Base-by-base conservation (phyloP, 441 rosid species). In the Gossypium schwendimanii region DNA sequence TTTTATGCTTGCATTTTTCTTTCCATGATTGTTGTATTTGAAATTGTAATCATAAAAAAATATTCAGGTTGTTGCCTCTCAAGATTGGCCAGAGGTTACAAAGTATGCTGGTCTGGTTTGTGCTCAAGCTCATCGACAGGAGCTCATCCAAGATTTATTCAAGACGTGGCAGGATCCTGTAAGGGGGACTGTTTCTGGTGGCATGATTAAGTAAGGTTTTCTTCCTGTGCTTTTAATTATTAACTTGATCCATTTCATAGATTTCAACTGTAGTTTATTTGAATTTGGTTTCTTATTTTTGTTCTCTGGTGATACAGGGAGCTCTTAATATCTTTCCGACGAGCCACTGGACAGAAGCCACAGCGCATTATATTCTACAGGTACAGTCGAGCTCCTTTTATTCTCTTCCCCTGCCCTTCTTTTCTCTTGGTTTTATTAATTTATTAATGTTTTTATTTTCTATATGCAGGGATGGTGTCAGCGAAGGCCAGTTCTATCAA, bases 91-190 rank as follows among this genome's bases (percentile, higher is more conserved):
- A 0, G 97, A 90, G 82, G 59, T 94, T 26, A 94, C 97, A 0
- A 94, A 94, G 62, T 94, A 94, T 84, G 92, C 95, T 71, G 98
- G 97, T 2, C 75, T 92, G 78, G 98, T 94, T 69, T 91, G 93
- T 76, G 98, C 98, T 55, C 98, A 94, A 79, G 92, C 98, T 58
- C 97, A 92, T 81, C 85, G 98, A 0, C 97, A 94, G 77, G 98
- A 94, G 85, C 92, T 94, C 66, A 94, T 94, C 66, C 97, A 92
- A 76, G 98, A 92, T 81, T 78, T 94, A 57, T 94, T 63, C 80
- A 93, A 93, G 73, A 84, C 91, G 45, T 87, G 93, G 90, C 91
- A 90, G 78, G 98, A 94, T 80, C 95, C 98, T 79, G 88, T 79
- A 9, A 83, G 90, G 79, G 98, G 97, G 63, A 79, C 86, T 47